Evolutionary conservation across 2,329 filamentous ascomycete genomes (phyloP).

Genomic region (Phyllachora maydis): DNA sequence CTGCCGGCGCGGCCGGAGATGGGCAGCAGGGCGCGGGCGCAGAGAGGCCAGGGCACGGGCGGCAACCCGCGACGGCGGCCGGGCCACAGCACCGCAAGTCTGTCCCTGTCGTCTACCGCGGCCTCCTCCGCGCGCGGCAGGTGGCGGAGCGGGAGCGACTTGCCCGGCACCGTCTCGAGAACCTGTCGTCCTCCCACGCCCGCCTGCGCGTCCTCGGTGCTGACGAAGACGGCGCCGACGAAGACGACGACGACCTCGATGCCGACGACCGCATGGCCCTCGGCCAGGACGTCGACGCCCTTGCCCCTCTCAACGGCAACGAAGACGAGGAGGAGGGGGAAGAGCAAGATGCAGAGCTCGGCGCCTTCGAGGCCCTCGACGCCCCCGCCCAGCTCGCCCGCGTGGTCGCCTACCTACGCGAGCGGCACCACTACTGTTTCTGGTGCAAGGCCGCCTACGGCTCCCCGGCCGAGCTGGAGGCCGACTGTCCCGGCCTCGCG

Average conservation of each 20-base stretch:
- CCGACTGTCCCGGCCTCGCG: slow-evolving; percentile 69
- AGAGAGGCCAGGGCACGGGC: background rate
- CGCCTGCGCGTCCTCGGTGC: too few relatives aligned
- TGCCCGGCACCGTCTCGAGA: slow-evolving; percentile 44
- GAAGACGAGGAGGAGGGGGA: slow-evolving; percentile 55
- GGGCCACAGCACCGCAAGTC: slow-evolving; percentile 35
- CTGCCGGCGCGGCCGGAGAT: slow-evolving; percentile 4
- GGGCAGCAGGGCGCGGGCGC: slow-evolving; percentile 4
- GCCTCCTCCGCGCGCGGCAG: slow-evolving; percentile 47
- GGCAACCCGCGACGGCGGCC: too few relatives aligned
- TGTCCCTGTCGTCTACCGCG: slow-evolving; percentile 64
- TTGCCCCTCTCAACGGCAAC: slow-evolving; percentile 36
- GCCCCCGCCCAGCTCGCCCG: slow-evolving; percentile 43
- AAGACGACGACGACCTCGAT: slow-evolving; percentile 49
- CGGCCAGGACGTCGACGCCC: slow-evolving; percentile 31
- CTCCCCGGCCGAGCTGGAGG: slow-evolving; percentile 49
- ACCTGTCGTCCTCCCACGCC: slow-evolving; percentile 40
- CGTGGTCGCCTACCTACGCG: slow-evolving; percentile 49
- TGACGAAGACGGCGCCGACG: too few relatives aligned
- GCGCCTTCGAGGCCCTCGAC: slow-evolving; percentile 54
- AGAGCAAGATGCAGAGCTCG: slow-evolving; percentile 61
- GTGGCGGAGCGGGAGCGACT: slow-evolving; percentile 47
- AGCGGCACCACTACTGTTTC: slow-evolving; percentile 68
- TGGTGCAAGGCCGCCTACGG: slow-evolving; percentile 91
- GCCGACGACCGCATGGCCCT: slow-evolving; percentile 51